Conservation (phyloP, 495 filamentous ascomycete genomes). For the Aspergillus sclerotiicarbonarius region DNA sequence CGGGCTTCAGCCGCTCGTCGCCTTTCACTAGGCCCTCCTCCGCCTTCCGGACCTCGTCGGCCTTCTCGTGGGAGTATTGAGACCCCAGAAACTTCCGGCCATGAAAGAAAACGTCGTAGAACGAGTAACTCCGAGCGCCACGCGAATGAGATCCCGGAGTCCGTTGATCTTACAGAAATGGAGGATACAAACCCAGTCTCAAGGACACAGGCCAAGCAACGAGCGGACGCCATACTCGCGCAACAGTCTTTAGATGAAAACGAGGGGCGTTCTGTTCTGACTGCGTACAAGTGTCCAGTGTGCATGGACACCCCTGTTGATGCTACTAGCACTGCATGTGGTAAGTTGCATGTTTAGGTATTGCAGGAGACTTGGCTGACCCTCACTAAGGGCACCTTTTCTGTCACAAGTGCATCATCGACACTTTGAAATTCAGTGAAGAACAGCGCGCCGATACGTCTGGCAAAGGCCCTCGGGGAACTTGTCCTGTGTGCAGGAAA, state of each 20-base stretch:
- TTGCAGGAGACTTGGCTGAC: not conserved
- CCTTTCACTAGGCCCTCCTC: not conserved
- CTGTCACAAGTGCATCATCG: conserved; percentile 77
- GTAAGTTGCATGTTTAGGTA: conserved; percentile 50
- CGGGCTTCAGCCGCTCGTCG: not conserved
- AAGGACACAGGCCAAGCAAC: conserved; percentile 49
- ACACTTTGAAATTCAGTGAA: conserved; percentile 64
- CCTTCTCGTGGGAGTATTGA: not conserved
- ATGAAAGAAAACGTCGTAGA: conserved; percentile 30
- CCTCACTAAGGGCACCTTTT: conserved; percentile 70
- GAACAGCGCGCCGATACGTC: conserved; percentile 32
- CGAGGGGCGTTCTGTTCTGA: conserved; percentile 47
- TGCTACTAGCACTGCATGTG: conserved; percentile 77
- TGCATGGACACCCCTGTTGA: conserved; percentile 78
- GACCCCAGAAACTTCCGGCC: conserved; percentile 7
- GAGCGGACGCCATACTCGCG: conserved; percentile 46
- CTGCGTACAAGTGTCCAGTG: conserved; percentile 69
- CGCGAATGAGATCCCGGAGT: conserved; percentile 26
- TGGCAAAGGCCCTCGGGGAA: conserved; percentile 30
- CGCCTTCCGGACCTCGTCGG: not conserved
- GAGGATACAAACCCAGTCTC: conserved; percentile 46
- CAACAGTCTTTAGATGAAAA: conserved; percentile 51
- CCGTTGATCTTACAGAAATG: conserved; percentile 62
- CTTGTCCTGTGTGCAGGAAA: conserved; percentile 51
- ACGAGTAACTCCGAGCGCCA: conserved; percentile 18